Evolutionary conservation across 1,284 basidiomycete species (phyloP), one percentile per base, ranked within the genome.

Genomic region (Ustilago crameri): DNA sequence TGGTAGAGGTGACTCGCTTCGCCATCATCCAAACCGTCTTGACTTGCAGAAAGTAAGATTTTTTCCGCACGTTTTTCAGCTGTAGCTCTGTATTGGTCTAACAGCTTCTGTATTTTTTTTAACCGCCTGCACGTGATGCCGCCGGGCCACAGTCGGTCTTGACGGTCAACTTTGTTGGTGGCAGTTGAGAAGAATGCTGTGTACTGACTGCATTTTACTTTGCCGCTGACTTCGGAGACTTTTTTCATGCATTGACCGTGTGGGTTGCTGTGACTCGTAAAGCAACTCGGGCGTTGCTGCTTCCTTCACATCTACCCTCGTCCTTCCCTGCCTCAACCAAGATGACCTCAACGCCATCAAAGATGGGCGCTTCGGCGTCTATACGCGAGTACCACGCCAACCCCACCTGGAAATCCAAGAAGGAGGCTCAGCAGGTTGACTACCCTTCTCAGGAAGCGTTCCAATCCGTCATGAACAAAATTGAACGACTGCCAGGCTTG

Each of bases 401-500:
- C 34, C 69, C 69, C 10, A 60, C 76, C 44, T 83, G 82, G 82
- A 69, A 79, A 34, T 51, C 45, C 24, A 74, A 74, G 56, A 66
- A 73, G 17, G 68, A 82, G 27, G 75, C 75, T 20, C 82, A 83
- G 60, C 74, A 79, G 49, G 79, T 83, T 23, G 50, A 51, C 43
- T 83, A 83, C 43, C 70, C 76, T 0, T 73, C 75, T 12, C 44
- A 43, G 9, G 55, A 59, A 35, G 66, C 63, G 2, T 68, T 83
- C 24, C 45, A 70, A 17, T 54, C 66, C 15, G 79, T 79, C 20
- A 52, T 76, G 30, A 20, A 44, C 18, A 65, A 71, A 32, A 76
- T 83, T 34, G 38, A 60, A 23, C 54, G 58, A n/a, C 67, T 83
- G 8, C 82, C 82, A 8, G 81, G 82, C 9, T 67, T 83, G 17